Conservation (phyloP, 2,329 filamentous ascomycete species). For the Harringtonia aguacate region DNA sequence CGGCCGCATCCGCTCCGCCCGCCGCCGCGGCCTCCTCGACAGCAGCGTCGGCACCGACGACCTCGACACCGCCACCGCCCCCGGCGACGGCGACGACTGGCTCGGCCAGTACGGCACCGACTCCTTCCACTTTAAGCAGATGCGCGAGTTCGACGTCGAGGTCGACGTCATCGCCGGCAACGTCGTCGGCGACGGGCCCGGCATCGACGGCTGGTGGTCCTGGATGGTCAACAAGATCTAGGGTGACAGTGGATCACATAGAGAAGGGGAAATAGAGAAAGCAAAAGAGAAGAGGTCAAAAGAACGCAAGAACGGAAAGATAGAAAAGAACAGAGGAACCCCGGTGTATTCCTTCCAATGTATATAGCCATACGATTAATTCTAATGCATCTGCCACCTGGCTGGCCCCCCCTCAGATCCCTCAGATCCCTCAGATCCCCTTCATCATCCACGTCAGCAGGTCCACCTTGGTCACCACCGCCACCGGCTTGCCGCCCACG, state of each 20-base stretch:
- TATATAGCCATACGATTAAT: too few species aligned
- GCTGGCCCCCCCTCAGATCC: too few species aligned
- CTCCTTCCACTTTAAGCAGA: constrained; percentile 67
- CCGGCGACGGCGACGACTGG: constrained; percentile 72
- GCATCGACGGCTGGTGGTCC: constrained; percentile 75
- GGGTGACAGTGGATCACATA: too few species aligned
- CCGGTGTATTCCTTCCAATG: too few species aligned
- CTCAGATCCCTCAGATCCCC: constrained; percentile 36
- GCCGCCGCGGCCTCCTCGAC: constrained; percentile 72
- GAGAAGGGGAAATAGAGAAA: too few species aligned
- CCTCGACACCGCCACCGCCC: constrained; percentile 24
- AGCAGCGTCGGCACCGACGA: constrained; percentile 63
- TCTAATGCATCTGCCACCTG: too few species aligned
- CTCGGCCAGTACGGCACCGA: constrained; percentile 71
- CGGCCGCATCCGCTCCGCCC: constrained; percentile 62
- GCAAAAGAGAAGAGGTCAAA: too few species aligned
- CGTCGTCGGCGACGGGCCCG: constrained; percentile 53
- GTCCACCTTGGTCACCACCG: constrained; percentile 94
- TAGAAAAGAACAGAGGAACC: too few species aligned
- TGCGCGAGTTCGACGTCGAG: constrained; percentile 73
- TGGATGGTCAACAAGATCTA: constrained; percentile 76
- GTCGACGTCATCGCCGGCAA: constrained; percentile 72
- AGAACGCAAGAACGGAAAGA: too few species aligned
- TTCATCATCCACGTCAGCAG: constrained; percentile 85
- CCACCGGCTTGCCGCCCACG: constrained; percentile 63